Percentiles rank a stretch among this genome's conserved stretches.
phyloP scores from a whole-genome alignment of 768 basidiomycete genomes.

The Phallus indusiatus region DNA sequence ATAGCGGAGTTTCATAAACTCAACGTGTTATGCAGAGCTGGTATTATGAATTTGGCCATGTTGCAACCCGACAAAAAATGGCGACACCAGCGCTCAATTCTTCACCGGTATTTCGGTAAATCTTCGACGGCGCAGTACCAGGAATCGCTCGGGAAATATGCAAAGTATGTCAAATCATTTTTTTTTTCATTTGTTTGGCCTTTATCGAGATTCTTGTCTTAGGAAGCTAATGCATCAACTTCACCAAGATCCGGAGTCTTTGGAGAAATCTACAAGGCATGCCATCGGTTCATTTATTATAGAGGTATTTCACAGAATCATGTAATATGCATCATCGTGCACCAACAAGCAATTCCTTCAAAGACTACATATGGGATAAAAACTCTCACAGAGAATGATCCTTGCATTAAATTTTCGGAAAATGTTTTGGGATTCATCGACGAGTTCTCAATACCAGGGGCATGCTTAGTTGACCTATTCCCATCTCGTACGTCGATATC shows the following conservation, averaged over 20 bases:
- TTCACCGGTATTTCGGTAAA: conserved; percentile 19
- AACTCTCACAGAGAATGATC: conserved; percentile 25
- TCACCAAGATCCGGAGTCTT: conserved; percentile 19
- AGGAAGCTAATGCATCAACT: conserved; percentile 24
- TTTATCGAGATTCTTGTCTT: neutral
- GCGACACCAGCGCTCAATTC: conserved; percentile 6
- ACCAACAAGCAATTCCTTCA: neutral
- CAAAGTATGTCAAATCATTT: neutral
- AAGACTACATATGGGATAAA: conserved; percentile 6
- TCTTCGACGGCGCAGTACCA: conserved; percentile 21
- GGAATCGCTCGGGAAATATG: conserved; percentile 23
- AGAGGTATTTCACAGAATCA: neutral
- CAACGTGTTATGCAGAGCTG: neutral
- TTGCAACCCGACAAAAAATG: conserved; percentile 7
- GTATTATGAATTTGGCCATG: conserved; percentile 1
- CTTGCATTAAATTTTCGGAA: conserved; percentile 43
- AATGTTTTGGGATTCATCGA: conserved; percentile 42
- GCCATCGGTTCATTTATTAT: conserved; percentile 2
- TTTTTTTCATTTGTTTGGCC: neutral
- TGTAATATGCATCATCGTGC: neutral
- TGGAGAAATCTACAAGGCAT: conserved; percentile 18
- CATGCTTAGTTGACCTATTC: conserved; percentile 42
- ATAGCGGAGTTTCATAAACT: too few species aligned
- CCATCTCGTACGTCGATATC: conserved; percentile 30
- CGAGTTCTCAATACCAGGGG: conserved; percentile 40